A percentile compares a stretch with the other conserved stretches of the same genome.
Evolutionary conservation across 345 rosid genomes (phyloP).

Genomic region (Brassica cretica): DNA sequence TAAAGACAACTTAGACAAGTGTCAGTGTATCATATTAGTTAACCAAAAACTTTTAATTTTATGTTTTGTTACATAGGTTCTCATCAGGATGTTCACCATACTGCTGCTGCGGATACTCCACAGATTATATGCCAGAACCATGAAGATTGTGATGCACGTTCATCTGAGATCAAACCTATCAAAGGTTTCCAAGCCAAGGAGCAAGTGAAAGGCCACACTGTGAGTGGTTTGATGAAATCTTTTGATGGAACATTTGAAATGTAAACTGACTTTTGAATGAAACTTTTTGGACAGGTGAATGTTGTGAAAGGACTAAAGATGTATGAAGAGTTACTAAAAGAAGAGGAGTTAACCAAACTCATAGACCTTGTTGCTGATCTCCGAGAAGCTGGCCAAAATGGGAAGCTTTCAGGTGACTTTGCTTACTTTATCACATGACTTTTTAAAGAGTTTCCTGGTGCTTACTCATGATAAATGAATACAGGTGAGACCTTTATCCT

Average conservation of each 20-base stretch:
- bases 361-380: conserved; percentile 65
- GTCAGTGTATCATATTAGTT: background rate
- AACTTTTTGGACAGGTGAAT: conserved; percentile 62
- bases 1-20: background rate
- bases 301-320: conserved; percentile 93
- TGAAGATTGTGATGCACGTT: conserved; percentile 61
- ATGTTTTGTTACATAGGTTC: conserved; percentile 50
- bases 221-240: conserved; percentile 43
- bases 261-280: background rate
- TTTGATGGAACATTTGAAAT: conserved; percentile 12
- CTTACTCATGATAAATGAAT: conserved; percentile 23
- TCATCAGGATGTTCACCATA: conserved; percentile 59
- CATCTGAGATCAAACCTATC: conserved; percentile 64
- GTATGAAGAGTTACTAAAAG: conserved; percentile 70
- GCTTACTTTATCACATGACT: background rate
- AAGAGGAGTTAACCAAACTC: conserved; percentile 71
- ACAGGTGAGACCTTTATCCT: conserved; percentile 78
- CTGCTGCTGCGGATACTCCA: conserved; percentile 37
- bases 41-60: background rate
- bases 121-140: conserved; percentile 63
- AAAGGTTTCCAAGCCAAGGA: conserved; percentile 93
- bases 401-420: conserved; percentile 73
- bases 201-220: conserved; percentile 86
- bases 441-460: background rate
- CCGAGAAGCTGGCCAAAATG: conserved; percentile 72